Base-by-base conservation (phyloP, 2,329 filamentous ascomycete genomes). In the Coniella lustricola region DNA sequence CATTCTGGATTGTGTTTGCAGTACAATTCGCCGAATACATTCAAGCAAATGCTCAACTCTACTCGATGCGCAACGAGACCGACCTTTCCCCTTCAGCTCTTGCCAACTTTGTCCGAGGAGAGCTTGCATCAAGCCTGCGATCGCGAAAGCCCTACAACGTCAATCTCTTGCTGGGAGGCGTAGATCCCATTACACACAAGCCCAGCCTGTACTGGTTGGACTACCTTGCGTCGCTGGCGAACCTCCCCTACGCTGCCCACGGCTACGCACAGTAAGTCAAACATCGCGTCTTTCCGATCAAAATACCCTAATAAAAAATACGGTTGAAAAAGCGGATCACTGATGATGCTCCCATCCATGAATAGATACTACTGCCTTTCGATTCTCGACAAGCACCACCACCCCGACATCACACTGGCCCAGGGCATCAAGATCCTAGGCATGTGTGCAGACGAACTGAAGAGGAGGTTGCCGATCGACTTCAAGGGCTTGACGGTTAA, bases 1-100 rank as follows among this genome's bases (percentile, higher is more conserved):
- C 17, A 13, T 20, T n/a, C n/a, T 21, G 8, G 14, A 9, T n/a
- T 32, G 12, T 29, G 25, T 29, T 31, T 32, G 22, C 65, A 95
- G 90, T 97, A 55, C 91, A 98, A 84, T 98, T 98, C 68, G 88
- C 94, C 67, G 93, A 98, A 74, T 98, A 91, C 74, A 94, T 98
- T 68, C 90, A 97, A 80, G 90, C 91, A 66, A 98, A 98, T 70
- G 84, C 93, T 55, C 89, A 95, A 72, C 85, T 98, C 64, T 98
- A 98, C 74, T 90, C 87, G 58, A 98, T 97, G 90, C 89, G 94
- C 64, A 97, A 97, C 68, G 87, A 90, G 69, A 86, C 86, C 64
- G 89, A 96, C 62, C 82, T 98, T 53, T 89, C 88, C 38, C 91
- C 93, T 9, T 84, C 85, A 32, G 93, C 89, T 34, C 84, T 96